Evolutionary conservation across 78 protist species (phyloP), one percentile per base, ranked within the genome.

Genomic region (Trichosphaerium sp.): DNA sequence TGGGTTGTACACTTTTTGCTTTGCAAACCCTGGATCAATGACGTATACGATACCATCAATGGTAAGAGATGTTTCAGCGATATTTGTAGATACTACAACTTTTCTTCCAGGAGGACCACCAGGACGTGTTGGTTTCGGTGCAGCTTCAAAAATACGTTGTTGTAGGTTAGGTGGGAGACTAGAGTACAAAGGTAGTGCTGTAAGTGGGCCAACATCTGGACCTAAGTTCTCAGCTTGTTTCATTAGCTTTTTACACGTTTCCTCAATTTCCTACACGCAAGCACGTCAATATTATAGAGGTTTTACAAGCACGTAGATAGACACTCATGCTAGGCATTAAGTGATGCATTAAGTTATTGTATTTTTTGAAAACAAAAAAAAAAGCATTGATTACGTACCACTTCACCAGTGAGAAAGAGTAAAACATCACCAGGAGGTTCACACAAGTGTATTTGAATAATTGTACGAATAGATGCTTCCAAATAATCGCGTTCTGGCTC

Each of bases 11-110:
- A 91, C 92, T 83, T 97, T 95, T 62, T 95, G 98, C 81, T 97
- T 96, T 15, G 89, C 41, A 39, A 98, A 95, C 1, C 99, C 99
- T 0, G 99, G 96, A 55, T 98, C 99, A 31, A 98, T 82, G 38
- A 98, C 99, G 39, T 76, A 98, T n/a, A 96, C 99, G 32, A 98
- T 83, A 29, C 99, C 99, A 25, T 97, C 99, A 58, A 98, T 97
- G 23, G 99, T 98, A 49, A 98, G 74, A 1, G 99, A 95, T 11
- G 99, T 98, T 69, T 98, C 99, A 1, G 99, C 99, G 29, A 98
- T 94, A 84, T 96, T 96, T 25, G 99, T 98, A 5, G 98, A 70
- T 15, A 96, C 85, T 28, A 98, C 80, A 34, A 94, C 62, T 66
- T 96, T 95, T 11, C 98, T 68, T 21, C 91, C 81, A 5, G 78